These are phyloP conservation scores for Lactifluus hygrophoroides DNA, from an alignment of 768 basidiomycete genomes.

Conservation along the genomic window DNA sequence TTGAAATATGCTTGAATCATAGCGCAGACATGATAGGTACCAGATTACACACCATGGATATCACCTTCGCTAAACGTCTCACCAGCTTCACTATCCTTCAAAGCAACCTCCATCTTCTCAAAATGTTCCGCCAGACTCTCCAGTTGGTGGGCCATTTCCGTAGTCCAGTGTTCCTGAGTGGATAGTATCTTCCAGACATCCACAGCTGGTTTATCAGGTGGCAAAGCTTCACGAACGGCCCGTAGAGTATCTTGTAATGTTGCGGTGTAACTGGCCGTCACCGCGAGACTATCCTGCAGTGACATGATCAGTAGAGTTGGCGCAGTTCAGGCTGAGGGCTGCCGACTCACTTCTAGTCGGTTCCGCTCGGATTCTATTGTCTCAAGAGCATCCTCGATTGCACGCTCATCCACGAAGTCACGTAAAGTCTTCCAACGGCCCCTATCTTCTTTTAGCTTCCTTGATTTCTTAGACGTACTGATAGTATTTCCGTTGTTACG, in stretches of 20 bases:
- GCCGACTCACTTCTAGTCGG: constrained; percentile 51
- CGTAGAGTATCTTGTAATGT: constrained; percentile 47
- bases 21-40: neutral
- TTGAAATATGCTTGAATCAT: constrained; percentile 24
- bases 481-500: constrained; percentile 16
- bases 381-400: constrained; percentile 69
- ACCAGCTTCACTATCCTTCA: constrained; percentile 62
- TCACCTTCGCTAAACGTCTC: constrained; percentile 62
- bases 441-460: constrained; percentile 33
- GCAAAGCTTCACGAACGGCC: constrained; percentile 47
- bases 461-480: constrained; percentile 13
- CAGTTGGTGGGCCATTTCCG: constrained; percentile 63
- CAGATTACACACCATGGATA: constrained; percentile 40
- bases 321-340: neutral
- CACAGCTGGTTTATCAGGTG: constrained; percentile 29
- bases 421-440: constrained; percentile 72
- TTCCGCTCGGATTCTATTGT: constrained; percentile 61
- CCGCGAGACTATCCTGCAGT: constrained; percentile 47
- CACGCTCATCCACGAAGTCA: constrained; percentile 80
- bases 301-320: constrained; percentile 27
- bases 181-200: constrained; percentile 42
- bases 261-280: constrained; percentile 62
- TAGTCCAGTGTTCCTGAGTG: constrained; percentile 48
- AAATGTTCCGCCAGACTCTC: constrained; percentile 70
- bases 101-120: constrained; percentile 62